A percentile compares a stretch with the other conserved stretches of the same genome.
Evolutionary conservation across 176 grass and related monocot genomes (phyloP).

Genomic region (Carex cristatella): DNA sequence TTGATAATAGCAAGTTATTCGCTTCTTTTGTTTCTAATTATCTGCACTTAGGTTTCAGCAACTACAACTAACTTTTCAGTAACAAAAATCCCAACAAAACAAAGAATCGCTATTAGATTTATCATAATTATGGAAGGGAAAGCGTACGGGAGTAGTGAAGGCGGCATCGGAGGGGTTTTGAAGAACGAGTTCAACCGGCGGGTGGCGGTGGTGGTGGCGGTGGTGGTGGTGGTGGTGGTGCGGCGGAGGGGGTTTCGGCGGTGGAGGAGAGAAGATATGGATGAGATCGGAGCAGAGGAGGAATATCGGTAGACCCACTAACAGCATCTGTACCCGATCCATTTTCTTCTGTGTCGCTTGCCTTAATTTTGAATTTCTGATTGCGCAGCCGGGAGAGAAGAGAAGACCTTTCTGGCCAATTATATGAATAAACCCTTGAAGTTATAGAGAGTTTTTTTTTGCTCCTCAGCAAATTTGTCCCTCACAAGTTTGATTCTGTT

Average conservation of each 20-base stretch:
- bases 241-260: constrained; percentile 2
- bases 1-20: background rate
- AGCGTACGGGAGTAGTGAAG: constrained; percentile 8
- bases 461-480: background rate
- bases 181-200: constrained; percentile 4
- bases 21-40: background rate
- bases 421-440: background rate
- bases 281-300: constrained; percentile 92
- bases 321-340: constrained; percentile 86
- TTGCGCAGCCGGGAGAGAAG: background rate
- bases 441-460: background rate
- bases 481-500: background rate
- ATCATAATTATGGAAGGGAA: background rate
- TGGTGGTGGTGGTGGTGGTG: background rate
- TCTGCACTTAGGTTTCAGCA: background rate
- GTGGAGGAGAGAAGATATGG: constrained; percentile 61
- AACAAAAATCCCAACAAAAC: background rate
- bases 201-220: background rate
- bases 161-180: constrained; percentile 13
- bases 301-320: constrained; percentile 75
- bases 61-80: background rate
- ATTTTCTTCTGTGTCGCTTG: constrained; percentile 29
- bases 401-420: background rate
- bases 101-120: background rate
- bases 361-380: background rate